A percentile compares a stretch with the other conserved stretches of the same genome.
Evolutionary conservation across 2,329 filamentous ascomycete species (phyloP).

Genomic region (Diatrype stigma): DNA sequence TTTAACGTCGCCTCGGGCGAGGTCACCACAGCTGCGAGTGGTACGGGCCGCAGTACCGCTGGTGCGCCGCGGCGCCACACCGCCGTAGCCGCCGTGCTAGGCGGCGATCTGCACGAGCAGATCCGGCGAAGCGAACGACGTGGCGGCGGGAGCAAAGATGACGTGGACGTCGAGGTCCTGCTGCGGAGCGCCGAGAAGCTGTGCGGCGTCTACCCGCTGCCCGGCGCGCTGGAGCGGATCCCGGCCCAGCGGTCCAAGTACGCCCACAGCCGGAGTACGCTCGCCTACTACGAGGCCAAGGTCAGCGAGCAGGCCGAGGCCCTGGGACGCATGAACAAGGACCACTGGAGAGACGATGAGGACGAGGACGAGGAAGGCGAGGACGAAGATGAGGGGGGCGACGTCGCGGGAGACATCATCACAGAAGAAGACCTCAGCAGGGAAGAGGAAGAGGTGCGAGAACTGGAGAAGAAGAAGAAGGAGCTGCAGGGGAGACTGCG

Average conservation of each 20-base stretch:
- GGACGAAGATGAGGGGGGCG: constrained; percentile 26
- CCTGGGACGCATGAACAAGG: constrained; percentile 68
- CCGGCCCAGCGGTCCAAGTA: constrained; percentile 66
- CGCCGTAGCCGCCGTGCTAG: constrained; percentile 84
- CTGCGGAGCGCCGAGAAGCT: constrained; percentile 86
- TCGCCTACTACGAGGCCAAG: constrained; percentile 74
- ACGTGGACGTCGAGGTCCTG: constrained; percentile 79
- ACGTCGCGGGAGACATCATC: constrained; percentile 41
- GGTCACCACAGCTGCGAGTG: constrained; percentile 51
- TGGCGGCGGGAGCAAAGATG: constrained; percentile 34
- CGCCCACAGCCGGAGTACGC: constrained; percentile 65
- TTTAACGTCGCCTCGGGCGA: constrained; percentile 63
- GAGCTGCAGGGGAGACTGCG: constrained; percentile 50
- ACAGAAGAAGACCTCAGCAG: constrained; percentile 65
- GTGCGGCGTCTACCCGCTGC: constrained; percentile 79
- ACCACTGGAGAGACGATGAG: constrained; percentile 52
- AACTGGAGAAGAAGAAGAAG: constrained; percentile 52
- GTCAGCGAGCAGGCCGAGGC: constrained; percentile 73
- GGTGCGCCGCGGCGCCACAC: constrained; percentile 65
- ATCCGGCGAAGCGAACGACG: constrained; percentile 55
- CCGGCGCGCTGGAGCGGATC: constrained; percentile 75
- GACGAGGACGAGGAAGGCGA: constrained; percentile 49
- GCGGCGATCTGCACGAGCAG: constrained; percentile 78
- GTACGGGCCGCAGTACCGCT: constrained; percentile 34
- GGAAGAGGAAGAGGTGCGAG: constrained; percentile 63